Conservation (phyloP, 352 stramenopile species). For the Albugo candida region DNA sequence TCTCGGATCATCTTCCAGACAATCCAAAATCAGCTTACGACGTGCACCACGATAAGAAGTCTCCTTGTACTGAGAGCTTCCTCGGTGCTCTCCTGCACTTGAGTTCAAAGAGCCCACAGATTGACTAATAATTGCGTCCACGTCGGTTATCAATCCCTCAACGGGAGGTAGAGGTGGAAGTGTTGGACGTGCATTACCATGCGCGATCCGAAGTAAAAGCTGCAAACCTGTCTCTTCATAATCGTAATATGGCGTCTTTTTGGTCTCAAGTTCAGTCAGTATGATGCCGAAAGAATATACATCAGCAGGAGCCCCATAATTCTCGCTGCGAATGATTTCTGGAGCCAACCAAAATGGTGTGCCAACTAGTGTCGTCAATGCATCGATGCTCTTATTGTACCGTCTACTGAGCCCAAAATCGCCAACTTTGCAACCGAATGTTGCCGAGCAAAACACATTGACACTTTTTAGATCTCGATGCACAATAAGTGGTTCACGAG, state of each 20-base stretch:
- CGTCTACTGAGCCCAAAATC: conserved; percentile 72
- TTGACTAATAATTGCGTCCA: not conserved
- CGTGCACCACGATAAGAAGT: conserved; percentile 6
- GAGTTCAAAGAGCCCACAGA: not conserved
- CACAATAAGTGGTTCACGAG: conserved; percentile 61
- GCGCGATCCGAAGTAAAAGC: conserved; percentile 59
- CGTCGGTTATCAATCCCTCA: not conserved
- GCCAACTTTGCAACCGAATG: conserved; percentile 74
- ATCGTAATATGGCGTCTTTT: conserved; percentile 67
- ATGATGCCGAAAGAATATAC: conserved; percentile 83
- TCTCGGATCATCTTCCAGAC: conserved; percentile 28
- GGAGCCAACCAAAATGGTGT: conserved; percentile 77
- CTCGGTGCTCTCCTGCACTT: not conserved
- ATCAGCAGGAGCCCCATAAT: conserved; percentile 55
- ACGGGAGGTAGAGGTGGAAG: conserved; percentile 21
- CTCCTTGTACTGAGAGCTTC: not conserved
- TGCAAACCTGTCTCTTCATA: conserved; percentile 46
- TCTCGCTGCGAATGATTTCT: conserved; percentile 76
- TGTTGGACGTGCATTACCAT: conserved; percentile 52
- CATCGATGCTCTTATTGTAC: conserved; percentile 68
- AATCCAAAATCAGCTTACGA: conserved; percentile 52
- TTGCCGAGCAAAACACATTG: conserved; percentile 76
- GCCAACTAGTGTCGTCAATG: conserved; percentile 64
- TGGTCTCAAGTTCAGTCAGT: conserved; percentile 69
- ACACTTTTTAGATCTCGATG: conserved; percentile 79